Evolutionary conservation across 2,329 filamentous ascomycete genomes (phyloP), one percentile per base, ranked within the genome.

Genomic region (Pyrenophora teres): DNA sequence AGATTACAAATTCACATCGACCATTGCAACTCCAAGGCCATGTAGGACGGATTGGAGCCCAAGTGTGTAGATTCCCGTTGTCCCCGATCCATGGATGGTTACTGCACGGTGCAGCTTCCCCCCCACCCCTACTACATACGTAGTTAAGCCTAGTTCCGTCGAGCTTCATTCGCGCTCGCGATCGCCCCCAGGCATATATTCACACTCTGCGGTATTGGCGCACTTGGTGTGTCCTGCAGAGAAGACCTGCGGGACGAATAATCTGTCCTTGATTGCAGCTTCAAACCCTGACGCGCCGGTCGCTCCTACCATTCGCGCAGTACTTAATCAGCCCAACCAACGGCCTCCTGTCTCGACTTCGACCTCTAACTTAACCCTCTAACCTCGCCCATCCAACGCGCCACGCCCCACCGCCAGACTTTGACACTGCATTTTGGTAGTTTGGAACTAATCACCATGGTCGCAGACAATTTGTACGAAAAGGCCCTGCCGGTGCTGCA

Each of bases 401-500:
- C 37, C 46, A 33, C 52, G 23, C 46, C 45, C 42, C 46, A 41
- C 50, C 45, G 21, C 35, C 49, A 32, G 32, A 39, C 27, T 32
- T 45, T 36, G 30, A 21, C 50, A 40, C 35, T 48, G 23, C 50
- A 44, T 31, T 46, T 44, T 38, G 31, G 36, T 25, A 15, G 40
- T 47, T 40, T 43, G 46, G 37, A 36, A 53, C 40, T 47, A 43
- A 82, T 57, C 49, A 32, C 27, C 71, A 97, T 97, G 93, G 87
- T 96, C 57, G 90, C 92, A 66, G 93, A 97, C 80, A 87, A 92
- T 65, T 86, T 93, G 49, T 96, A 95, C 79, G 92, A 97, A 66
- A 84, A 94, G 68, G 96, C 92, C 74, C 85, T 95, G 72, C 90
- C 91, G 45, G 84, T 97, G 70, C 83, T 99, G 59, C 87, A 94